Conservation (phyloP, 2,329 filamentous ascomycete genomes). For the Ascochyta fabae region DNA sequence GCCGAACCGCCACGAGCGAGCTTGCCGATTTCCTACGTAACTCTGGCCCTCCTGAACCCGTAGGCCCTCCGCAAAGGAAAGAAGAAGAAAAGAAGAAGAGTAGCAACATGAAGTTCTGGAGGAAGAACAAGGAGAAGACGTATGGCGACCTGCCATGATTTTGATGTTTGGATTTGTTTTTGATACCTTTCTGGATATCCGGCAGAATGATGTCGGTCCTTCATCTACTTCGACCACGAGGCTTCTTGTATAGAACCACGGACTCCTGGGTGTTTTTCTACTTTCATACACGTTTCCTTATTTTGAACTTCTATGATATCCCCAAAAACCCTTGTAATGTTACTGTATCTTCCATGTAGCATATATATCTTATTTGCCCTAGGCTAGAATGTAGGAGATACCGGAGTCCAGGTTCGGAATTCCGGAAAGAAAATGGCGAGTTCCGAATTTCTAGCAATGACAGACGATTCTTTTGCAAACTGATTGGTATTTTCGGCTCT, state of each 20-base stretch:
- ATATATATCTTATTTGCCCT: neutral
- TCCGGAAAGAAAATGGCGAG: neutral
- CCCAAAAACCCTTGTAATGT: constrained; percentile 12
- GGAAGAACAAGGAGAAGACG: constrained; percentile 34
- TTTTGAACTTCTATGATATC: constrained; percentile 12
- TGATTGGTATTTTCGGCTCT: neutral
- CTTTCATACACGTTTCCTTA: neutral
- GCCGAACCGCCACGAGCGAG: constrained; percentile 47
- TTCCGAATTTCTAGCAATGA: neutral
- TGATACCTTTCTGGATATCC: neutral
- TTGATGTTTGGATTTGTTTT: neutral
- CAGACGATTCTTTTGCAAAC: too few relatives aligned
- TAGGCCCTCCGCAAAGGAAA: constrained; percentile 26
- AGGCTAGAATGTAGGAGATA: neutral
- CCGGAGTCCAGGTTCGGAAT: neutral
- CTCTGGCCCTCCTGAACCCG: constrained; percentile 47
- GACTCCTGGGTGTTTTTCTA: neutral
- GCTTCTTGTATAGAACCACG: neutral
- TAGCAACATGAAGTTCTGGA: constrained; percentile 42
- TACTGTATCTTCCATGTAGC: constrained; percentile 12
- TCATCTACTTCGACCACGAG: neutral
- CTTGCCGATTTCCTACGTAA: constrained; percentile 54
- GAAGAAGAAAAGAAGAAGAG: constrained; percentile 44
- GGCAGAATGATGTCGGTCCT: neutral
- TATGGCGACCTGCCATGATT: constrained; percentile 29